phyloP scores from a whole-genome alignment of 2,329 filamentous ascomycete species.

The Dactylellina parvicollis region DNA sequence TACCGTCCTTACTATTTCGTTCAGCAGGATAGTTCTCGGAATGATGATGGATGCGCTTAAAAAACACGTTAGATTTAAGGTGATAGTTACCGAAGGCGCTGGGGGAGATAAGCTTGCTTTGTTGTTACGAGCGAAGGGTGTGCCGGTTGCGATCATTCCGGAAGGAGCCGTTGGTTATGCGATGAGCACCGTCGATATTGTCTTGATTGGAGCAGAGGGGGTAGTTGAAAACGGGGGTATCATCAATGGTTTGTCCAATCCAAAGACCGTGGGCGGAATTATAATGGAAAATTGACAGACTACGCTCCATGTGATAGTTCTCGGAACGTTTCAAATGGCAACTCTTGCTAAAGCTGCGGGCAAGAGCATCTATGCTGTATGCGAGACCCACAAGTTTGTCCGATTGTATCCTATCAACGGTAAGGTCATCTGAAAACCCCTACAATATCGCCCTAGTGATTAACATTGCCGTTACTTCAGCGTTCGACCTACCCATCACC shows the following conservation, averaged over 20 bases:
- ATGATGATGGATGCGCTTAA: slow-evolving; percentile 79
- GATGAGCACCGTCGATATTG: slow-evolving; percentile 76
- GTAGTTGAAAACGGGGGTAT: slow-evolving; percentile 95
- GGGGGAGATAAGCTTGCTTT: slow-evolving; percentile 70
- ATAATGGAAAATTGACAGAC: no score
- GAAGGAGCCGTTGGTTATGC: slow-evolving; percentile 81
- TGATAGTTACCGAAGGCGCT: slow-evolving; percentile 68
- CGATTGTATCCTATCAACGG: slow-evolving; percentile 84
- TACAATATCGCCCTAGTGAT: background rate
- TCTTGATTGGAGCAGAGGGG: slow-evolving; percentile 79
- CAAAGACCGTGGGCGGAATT: no score
- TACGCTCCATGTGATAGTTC: slow-evolving; percentile 33
- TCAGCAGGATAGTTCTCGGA: slow-evolving; percentile 82
- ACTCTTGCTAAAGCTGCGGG: slow-evolving; percentile 77
- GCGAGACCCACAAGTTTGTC: slow-evolving; percentile 97
- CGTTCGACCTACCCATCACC: slow-evolving; percentile 78
- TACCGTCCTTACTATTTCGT: slow-evolving; percentile 89
- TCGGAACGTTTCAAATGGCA: slow-evolving; percentile 79
- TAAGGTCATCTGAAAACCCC: background rate
- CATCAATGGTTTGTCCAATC: slow-evolving; percentile 70
- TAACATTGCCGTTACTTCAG: slow-evolving; percentile 1
- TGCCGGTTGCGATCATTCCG: slow-evolving; percentile 83
- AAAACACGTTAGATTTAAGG: slow-evolving; percentile 76
- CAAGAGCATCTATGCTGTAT: slow-evolving; percentile 87
- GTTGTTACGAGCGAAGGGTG: slow-evolving; percentile 76